Conservation (phyloP, 805 yeast genomes). For the Pichia phayaonensis region DNA sequence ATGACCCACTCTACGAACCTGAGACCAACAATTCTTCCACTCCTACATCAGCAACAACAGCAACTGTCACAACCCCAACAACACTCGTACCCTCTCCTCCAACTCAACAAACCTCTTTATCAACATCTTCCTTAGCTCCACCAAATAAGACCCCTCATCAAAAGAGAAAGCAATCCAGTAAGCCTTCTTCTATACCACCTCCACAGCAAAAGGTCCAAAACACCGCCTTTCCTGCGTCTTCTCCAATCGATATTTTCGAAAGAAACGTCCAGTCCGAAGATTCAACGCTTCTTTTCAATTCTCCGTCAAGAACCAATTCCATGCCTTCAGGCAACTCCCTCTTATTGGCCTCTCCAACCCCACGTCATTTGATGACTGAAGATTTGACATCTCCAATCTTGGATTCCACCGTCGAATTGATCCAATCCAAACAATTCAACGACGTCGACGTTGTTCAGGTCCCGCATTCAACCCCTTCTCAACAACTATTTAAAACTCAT, state of each 20-base stretch:
- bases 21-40: too few relatives aligned
- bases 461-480: conserved; percentile 16
- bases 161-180: too few relatives aligned
- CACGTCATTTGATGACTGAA: conserved; percentile 37
- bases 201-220: background rate
- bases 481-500: conserved; percentile 3
- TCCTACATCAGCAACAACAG: too few relatives aligned
- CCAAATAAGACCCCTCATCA: too few relatives aligned
- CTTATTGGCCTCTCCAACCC: background rate
- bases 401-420: conserved; percentile 66
- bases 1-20: background rate
- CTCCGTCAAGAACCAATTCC: background rate
- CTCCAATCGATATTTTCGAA: conserved; percentile 11
- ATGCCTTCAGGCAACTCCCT: background rate
- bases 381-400: conserved; percentile 75
- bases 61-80: too few relatives aligned
- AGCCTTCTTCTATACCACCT: background rate
- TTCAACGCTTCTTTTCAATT: background rate
- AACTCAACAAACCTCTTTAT: too few relatives aligned
- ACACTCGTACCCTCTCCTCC: too few relatives aligned
- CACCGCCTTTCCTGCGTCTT: background rate
- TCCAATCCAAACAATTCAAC: conserved; percentile 54
- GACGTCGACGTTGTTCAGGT: conserved; percentile 56
- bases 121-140: background rate
- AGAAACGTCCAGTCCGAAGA: conserved; percentile 9